A percentile compares a stretch with the other conserved stretches of the same genome.
Conservation (phyloP, 768 basidiomycete species). For the Amanita brunnescens region DNA sequence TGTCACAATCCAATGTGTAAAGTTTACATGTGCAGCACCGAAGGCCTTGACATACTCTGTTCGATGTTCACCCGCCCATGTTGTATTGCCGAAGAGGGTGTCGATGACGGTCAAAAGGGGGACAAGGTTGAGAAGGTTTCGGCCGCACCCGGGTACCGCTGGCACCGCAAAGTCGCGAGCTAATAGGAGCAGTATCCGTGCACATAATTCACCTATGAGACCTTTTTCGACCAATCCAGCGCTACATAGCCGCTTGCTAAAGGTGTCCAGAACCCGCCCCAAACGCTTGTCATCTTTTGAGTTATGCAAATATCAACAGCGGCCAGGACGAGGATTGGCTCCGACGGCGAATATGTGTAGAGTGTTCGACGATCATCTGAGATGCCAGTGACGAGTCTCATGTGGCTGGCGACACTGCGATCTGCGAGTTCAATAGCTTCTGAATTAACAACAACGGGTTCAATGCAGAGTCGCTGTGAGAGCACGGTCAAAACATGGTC, state of each 20-base stretch:
- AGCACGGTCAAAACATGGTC: too few species aligned
- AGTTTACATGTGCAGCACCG: background rate
- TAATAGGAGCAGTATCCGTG: background rate
- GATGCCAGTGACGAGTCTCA: background rate
- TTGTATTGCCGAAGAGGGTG: background rate
- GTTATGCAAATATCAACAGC: background rate
- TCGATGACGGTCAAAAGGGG: background rate
- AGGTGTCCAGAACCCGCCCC: background rate
- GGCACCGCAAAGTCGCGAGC: background rate
- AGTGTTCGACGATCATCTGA: background rate
- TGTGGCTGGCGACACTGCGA: background rate
- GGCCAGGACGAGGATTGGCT: background rate
- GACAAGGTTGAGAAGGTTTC: background rate
- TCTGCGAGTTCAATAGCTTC: background rate
- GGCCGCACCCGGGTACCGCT: background rate
- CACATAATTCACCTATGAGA: background rate
- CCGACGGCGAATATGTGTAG: background rate
- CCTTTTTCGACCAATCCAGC: background rate
- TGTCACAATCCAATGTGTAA: conserved; percentile 1
- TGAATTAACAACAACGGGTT: background rate
- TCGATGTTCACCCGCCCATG: background rate
- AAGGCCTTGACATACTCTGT: background rate
- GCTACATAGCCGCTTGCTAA: background rate
- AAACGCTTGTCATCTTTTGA: background rate
- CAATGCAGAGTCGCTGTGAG: background rate